Percentiles rank a stretch among this genome's conserved stretches.
Conservation (phyloP, 805 yeast species). For the Komagataella ulmi region DNA sequence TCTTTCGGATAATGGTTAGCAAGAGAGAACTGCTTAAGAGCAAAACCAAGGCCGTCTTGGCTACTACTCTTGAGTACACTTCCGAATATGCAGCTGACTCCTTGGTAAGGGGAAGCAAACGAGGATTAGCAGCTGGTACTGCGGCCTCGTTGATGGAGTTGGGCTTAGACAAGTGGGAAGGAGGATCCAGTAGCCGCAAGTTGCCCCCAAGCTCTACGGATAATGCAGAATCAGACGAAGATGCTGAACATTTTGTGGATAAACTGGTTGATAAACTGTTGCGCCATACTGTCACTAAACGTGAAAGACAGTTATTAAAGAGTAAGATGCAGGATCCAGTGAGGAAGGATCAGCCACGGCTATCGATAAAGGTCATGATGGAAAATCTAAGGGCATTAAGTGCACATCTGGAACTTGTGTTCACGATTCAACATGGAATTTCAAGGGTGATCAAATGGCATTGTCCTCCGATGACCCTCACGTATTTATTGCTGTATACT, state of each 20-base stretch:
- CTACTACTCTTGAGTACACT: conserved; percentile 11
- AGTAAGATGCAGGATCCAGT: conserved; percentile 29
- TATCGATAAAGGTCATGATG: conserved; percentile 44
- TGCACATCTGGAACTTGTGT: conserved; percentile 38
- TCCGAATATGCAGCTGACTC: conserved; percentile 9
- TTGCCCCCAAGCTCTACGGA: conserved; percentile 7
- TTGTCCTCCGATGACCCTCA: conserved; percentile 54
- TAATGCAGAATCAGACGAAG: conserved; percentile 10
- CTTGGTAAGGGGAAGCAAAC: conserved; percentile 8
- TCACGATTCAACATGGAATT: conserved; percentile 47
- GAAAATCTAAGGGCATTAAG: conserved; percentile 47
- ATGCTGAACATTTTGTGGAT: conserved; percentile 40
- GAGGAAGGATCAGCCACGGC: conserved; percentile 28
- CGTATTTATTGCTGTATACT: conserved; percentile 46
- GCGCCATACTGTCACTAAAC: conserved; percentile 33
- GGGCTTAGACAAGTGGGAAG: conserved; percentile 23
- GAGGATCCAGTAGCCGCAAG: conserved; percentile 5
- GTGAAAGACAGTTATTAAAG: conserved; percentile 29
- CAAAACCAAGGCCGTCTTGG: conserved; percentile 9
- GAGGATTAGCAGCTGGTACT: conserved; percentile 24
- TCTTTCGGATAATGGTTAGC: background rate
- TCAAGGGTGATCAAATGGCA: conserved; percentile 63
- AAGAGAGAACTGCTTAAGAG: background rate
- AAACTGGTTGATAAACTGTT: conserved; percentile 39
- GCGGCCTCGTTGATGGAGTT: conserved; percentile 31